Evolutionary conservation across 192 early-diverging fungal genomes (phyloP), one percentile per base, ranked within the genome.

Genomic region (Oehlia diaphana): DNA sequence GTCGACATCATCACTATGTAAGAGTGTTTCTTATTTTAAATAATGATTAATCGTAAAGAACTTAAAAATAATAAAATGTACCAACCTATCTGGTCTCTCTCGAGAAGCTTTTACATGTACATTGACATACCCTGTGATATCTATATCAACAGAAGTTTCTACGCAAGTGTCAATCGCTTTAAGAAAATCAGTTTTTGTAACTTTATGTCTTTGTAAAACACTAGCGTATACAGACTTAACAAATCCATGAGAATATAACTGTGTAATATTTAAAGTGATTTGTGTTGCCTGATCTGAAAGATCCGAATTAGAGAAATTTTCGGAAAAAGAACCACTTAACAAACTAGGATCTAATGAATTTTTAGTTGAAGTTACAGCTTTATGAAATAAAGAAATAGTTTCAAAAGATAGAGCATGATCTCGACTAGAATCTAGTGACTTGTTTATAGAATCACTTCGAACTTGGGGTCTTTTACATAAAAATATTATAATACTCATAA

Each of bases 91-190:
- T n/a, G 49, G 37, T 8, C 80, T 80, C 1, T 77, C 49, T 12
- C 84, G 77, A 23, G 82, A 68, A 26, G 82, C 81, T 72, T 83
- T 79, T 61, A 88, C 83, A 19, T 89, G 85, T 1, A 87, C 88
- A 63, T 91, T 91, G 0, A 91, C 64, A 61, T 87, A 89, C 0
- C 86, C 88, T 13, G 90, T 88, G 23, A 91, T 84, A 80, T 89
- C 88, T 50, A 91, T 89, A 68, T 91, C 88, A 44, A 89, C 67
- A 37, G 82, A 81, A 1, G 85, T 81, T 44, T 88, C 83, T 12
- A 83, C 76, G 65, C 90, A 91, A 26, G 85, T 81, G 37, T 86
- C 83, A 14, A 86, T 78, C 2, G 84, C 84, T 39, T 86, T 88
- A 42, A 83, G 76, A 50, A 91, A 84, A 78, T 91, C 90, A 9